Conservation (phyloP, 768 basidiomycete genomes). For the Auricularia sp. region DNA sequence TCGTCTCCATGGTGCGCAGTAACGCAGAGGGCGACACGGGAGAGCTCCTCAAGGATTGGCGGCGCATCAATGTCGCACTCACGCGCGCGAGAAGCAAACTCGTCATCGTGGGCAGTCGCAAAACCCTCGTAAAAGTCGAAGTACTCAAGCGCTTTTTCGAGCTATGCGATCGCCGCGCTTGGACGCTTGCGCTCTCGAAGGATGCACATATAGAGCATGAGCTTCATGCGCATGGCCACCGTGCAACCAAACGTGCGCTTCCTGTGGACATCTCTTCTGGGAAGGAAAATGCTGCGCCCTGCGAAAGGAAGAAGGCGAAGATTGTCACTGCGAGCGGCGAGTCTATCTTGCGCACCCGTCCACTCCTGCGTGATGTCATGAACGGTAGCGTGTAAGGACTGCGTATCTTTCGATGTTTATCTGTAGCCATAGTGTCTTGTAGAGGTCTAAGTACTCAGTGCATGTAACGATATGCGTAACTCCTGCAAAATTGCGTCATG, state of each 20-base stretch:
- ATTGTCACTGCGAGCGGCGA: conserved; percentile 1
- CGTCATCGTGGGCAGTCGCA: conserved; percentile 80
- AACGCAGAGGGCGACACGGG: conserved; percentile 74
- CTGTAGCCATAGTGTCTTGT: not conserved
- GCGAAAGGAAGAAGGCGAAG: conserved; percentile 4
- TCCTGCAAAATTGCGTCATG: too few species aligned
- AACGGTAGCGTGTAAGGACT: conserved; percentile 4
- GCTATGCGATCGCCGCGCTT: conserved; percentile 59
- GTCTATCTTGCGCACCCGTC: conserved; percentile 9
- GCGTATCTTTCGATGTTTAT: not conserved
- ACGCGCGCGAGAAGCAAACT: conserved; percentile 88
- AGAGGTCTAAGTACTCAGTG: too few species aligned
- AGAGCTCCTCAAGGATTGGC: conserved; percentile 90
- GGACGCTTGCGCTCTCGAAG: conserved; percentile 56
- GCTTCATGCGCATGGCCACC: not conserved
- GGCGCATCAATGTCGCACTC: conserved; percentile 92
- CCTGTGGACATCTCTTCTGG: not conserved
- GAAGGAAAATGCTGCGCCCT: conserved; percentile 4
- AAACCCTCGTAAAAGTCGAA: conserved; percentile 53
- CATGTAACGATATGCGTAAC: too few species aligned
- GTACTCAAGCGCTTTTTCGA: conserved; percentile 67
- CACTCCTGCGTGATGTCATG: conserved; percentile 13
- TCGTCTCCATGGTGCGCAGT: conserved; percentile 87
- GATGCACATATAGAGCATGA: conserved; percentile 46
- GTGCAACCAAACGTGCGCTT: not conserved